Evolutionary conservation across 2,329 filamentous ascomycete species (phyloP).

Genomic region (Cladophialophora exuberans): DNA sequence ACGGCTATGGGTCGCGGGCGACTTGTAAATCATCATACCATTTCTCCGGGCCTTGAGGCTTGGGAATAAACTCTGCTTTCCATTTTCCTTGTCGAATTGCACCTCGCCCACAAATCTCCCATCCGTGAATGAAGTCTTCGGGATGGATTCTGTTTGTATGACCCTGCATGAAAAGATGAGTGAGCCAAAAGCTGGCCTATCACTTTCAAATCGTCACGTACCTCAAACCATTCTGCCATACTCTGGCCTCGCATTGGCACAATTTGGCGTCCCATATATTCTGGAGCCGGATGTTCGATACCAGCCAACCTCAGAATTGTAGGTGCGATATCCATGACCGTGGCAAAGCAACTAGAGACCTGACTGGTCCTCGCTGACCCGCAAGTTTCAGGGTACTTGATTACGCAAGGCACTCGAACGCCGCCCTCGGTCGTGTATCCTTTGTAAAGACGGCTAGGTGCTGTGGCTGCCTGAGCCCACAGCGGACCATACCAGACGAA

Average conservation of each 20-base stretch:
- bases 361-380: conserved; percentile 23
- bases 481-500: conserved; percentile 56
- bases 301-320: conserved; percentile 49
- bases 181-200: too few relatives aligned
- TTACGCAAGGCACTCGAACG: conserved; percentile 42
- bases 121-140: conserved; percentile 57
- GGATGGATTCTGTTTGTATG: too few relatives aligned
- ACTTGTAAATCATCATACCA: too few relatives aligned
- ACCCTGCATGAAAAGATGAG: too few relatives aligned
- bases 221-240: conserved; percentile 49
- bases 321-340: conserved; percentile 57
- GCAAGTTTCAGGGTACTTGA: conserved; percentile 38
- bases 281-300: conserved; percentile 56
- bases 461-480: conserved; percentile 54
- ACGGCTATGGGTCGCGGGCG: too few relatives aligned
- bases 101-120: conserved; percentile 59
- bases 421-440: conserved; percentile 40
- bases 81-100: conserved; percentile 60
- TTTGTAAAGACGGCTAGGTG: conserved; percentile 43
- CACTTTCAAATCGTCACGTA: conserved; percentile 38
- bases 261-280: conserved; percentile 54
- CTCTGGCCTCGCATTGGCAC: conserved; percentile 56
- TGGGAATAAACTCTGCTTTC: conserved; percentile 63
- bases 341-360: conserved; percentile 44
- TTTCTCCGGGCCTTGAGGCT: too few relatives aligned